Evolutionary conservation across 169 alveolate genomes (phyloP), one percentile per base, ranked within the genome.

Genomic region (Plasmodium knowlesi): DNA sequence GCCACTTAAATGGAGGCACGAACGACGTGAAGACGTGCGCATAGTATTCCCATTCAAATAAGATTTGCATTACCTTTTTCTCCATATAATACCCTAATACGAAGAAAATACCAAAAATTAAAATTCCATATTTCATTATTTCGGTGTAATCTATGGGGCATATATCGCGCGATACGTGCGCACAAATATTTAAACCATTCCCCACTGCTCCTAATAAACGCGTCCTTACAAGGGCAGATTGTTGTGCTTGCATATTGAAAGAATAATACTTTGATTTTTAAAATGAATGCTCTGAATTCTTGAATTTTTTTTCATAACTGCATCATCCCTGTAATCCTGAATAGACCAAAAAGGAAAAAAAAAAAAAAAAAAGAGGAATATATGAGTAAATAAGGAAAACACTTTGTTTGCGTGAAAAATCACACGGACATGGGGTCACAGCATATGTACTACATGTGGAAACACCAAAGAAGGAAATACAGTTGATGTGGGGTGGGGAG

Each of bases 1-100:
- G 57, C 5, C n/a, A 46, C 57, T 46, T 46, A 46, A 46, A 46
- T 46, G 57, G 12, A 46, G n/a, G 10, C 57, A 46, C 57, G n/a
- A 46, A 6, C 57, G n/a, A 46, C 1, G 10, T n/a, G 12, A 46
- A 46, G 16, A 46, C 3, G 4, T 46, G 57, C 57, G 12, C n/a
- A 32, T 32, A 46, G n/a, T 32, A 32, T 1, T 46, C n/a, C 10
- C 12, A 12, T 46, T 46, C 57, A 46, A 46, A 46, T 12, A 10
- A 10, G 30, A 25, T 32, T 25, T 14, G 43, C 8, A 46, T 19
- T 74, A 74, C 83, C 41, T 46, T 74, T 30, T n/a, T 74, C 30
- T 74, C 61, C 83, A 74, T 74, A 30, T 74, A 30, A 61, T 74
- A 74, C 12, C 83, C 83, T 28, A 74, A 8, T 74, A 74, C 46